These are phyloP conservation scores for Malus hybrid DNA, from an alignment of 331 rosid species.

Conservation along the genomic window DNA sequence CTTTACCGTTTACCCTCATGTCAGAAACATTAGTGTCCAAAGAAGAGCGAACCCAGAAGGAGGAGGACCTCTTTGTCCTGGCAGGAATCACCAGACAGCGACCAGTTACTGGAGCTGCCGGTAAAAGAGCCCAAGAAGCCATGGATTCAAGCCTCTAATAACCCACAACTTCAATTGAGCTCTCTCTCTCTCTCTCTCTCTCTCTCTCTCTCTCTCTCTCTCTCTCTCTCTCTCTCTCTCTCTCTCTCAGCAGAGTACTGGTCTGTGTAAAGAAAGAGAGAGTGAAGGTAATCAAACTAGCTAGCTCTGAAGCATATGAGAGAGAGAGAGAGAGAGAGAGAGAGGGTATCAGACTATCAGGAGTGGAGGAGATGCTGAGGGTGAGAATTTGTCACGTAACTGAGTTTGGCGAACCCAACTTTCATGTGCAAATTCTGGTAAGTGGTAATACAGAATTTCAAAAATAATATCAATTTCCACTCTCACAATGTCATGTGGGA, in stretches of 20 bases:
- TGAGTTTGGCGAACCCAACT: not conserved
- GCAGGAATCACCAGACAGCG: slow-evolving; percentile 24
- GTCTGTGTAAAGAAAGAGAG: not conserved
- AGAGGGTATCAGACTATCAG: not conserved
- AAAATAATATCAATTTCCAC: too few relatives aligned
- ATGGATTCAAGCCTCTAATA: slow-evolving; percentile 9
- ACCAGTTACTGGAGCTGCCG: slow-evolving; percentile 41
- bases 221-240: not conserved
- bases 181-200: not conserved
- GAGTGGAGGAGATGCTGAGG: slow-evolving; percentile 27
- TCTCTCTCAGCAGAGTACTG: not conserved
- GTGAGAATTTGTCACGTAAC: slow-evolving; percentile 30
- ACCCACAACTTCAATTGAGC: not conserved
- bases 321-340: slow-evolving; percentile 10
- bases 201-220: not conserved
- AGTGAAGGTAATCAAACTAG: not conserved
- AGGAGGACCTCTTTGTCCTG: slow-evolving; percentile 23
- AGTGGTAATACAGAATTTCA: too few relatives aligned
- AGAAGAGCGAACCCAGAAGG: slow-evolving; percentile 52
- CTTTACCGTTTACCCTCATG: slow-evolving; percentile 77
- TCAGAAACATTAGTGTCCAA: slow-evolving; percentile 83
- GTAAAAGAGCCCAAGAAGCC: slow-evolving; percentile 36
- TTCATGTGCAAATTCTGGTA: not conserved
- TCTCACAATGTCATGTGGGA: not conserved
- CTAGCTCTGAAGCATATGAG: not conserved